Evolutionary conservation across 768 basidiomycete genomes (phyloP).

Genomic region (Sarcodon aspratus): DNA sequence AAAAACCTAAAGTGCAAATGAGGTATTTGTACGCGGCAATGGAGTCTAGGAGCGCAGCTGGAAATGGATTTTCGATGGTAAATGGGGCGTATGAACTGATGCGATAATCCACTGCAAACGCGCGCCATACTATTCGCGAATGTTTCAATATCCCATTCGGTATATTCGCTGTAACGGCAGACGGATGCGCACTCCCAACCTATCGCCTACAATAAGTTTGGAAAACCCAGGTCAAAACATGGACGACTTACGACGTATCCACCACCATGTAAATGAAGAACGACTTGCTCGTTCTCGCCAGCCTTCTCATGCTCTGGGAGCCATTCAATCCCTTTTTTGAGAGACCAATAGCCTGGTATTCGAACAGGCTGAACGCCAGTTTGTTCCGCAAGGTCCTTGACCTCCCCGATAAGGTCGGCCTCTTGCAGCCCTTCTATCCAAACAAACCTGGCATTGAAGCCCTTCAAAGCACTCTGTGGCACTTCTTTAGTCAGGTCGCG

Average conservation of each 20-base stretch:
- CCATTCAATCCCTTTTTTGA: not conserved
- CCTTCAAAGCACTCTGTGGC: not conserved
- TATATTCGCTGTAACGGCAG: not conserved
- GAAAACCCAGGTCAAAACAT: not conserved
- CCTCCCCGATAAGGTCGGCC: slow-evolving; percentile 6
- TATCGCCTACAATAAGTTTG: no score
- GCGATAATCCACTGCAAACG: not conserved
- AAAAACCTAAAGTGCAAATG: slow-evolving; percentile 27
- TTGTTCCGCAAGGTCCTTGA: slow-evolving; percentile 4
- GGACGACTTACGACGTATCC: not conserved
- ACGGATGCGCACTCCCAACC: not conserved
- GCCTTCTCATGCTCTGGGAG: not conserved
- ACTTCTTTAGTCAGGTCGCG: slow-evolving; percentile 1
- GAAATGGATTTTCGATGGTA: slow-evolving; percentile 28
- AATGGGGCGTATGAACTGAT: slow-evolving; percentile 10
- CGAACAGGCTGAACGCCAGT: slow-evolving; percentile 6
- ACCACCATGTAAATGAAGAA: slow-evolving; percentile 8
- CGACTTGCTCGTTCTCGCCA: slow-evolving; percentile 3
- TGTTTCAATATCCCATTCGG: not conserved
- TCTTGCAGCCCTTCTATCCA: slow-evolving; percentile 7
- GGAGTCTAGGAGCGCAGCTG: slow-evolving; percentile 40
- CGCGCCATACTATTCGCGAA: not conserved
- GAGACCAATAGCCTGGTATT: slow-evolving; percentile 11
- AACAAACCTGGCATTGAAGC: slow-evolving; percentile 2
- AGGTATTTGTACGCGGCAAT: slow-evolving; percentile 41